Percentiles rank a stretch among this genome's conserved stretches.
Evolutionary conservation across 2,329 filamentous ascomycete genomes (phyloP).

Genomic region (Sporothrix phasma): DNA sequence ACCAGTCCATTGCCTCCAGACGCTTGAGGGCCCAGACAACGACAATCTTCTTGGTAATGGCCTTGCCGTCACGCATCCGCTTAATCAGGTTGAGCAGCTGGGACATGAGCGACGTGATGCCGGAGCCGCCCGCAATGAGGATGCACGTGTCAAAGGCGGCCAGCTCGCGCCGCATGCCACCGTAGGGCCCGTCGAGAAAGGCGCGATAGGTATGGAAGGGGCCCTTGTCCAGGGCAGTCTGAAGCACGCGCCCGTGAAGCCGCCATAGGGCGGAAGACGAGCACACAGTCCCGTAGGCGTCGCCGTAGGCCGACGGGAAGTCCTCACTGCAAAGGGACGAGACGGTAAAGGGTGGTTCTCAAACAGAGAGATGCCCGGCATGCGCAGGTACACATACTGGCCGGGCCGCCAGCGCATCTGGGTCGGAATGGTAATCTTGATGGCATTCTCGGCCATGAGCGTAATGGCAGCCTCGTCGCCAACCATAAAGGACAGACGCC

Average conservation of each 20-base stretch:
- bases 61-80: conserved; percentile 88
- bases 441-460: conserved; percentile 82
- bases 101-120: conserved; percentile 86
- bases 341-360: conserved; percentile 96
- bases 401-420: conserved; percentile 88
- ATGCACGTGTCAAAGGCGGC: conserved; percentile 91
- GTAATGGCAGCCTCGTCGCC: conserved; percentile 88
- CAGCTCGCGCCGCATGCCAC: conserved; percentile 82
- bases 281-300: conserved; percentile 77
- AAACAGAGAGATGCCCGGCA: conserved; percentile 82
- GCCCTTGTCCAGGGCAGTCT: conserved; percentile 73
- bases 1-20: conserved; percentile 94
- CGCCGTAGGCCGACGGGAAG: conserved; percentile 84
- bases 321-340: conserved; percentile 86
- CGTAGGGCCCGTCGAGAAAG: conserved; percentile 89
- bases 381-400: conserved; percentile 88
- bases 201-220: conserved; percentile 88
- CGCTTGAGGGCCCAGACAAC: conserved; percentile 92
- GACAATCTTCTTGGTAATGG: conserved; percentile 79
- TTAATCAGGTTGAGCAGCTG: conserved; percentile 92
- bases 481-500: conserved; percentile 71
- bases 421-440: conserved; percentile 90
- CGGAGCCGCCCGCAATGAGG: conserved; percentile 85
- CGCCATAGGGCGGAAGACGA: conserved; percentile 89
- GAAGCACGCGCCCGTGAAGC: conserved; percentile 80